Evolutionary conservation across 2,329 filamentous ascomycete species (phyloP).

Genomic region (Fragosphaeria purpurea): DNA sequence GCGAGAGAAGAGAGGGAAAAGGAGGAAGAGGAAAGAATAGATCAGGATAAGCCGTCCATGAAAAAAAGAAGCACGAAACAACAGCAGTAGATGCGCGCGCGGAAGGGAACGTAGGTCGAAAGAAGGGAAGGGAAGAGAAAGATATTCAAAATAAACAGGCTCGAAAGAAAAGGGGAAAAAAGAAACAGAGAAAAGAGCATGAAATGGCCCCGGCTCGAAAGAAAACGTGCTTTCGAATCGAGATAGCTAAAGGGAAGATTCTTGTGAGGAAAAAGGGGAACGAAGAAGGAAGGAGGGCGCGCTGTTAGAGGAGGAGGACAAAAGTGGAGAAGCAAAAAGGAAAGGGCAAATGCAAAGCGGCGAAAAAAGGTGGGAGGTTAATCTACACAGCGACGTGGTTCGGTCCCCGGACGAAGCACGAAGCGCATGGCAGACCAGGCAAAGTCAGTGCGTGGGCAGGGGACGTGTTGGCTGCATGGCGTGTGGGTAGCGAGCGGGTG

Average conservation of each 20-base stretch:
- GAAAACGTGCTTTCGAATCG: too few species aligned
- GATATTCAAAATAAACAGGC: neutral
- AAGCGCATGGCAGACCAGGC: constrained; percentile 12
- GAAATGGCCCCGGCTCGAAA: too few species aligned
- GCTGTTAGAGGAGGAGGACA: neutral
- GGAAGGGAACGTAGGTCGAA: neutral
- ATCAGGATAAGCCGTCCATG: too few species aligned
- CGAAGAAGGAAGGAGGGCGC: too few species aligned
- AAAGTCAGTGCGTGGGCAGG: neutral
- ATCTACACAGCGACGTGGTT: constrained; percentile 4
- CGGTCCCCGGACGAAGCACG: constrained; percentile 11
- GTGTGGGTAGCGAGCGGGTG: neutral
- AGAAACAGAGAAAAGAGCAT: neutral
- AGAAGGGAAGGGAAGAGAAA: neutral
- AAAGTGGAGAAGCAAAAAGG: neutral
- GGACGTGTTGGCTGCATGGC: too few species aligned
- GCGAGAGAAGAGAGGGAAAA: neutral
- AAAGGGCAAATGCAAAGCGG: neutral
- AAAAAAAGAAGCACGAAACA: neutral
- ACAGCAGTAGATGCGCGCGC: neutral
- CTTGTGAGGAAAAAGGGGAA: too few species aligned
- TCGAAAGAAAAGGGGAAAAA: neutral
- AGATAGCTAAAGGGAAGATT: neutral
- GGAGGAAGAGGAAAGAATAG: neutral
- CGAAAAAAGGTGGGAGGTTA: constrained; percentile 4